These are phyloP conservation scores for Sequoia sempervirens DNA, from an alignment of 75 land plant species.

Conservation along the genomic window DNA sequence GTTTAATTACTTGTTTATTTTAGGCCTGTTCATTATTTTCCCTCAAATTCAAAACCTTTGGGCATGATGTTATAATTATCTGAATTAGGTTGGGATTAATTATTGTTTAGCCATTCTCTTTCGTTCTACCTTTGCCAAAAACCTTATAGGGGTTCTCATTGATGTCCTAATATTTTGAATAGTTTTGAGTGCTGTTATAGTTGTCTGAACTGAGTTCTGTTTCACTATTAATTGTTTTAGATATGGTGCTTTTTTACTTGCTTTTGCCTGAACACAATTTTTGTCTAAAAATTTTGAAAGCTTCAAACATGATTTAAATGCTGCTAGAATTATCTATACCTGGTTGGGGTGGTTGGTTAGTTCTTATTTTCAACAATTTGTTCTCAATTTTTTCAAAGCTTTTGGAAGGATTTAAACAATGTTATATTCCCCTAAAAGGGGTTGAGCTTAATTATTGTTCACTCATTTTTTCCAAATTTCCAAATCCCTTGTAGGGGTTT, in stretches of 20 bases:
- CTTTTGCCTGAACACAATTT: background rate
- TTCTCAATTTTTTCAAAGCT: background rate
- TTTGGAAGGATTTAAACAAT: background rate
- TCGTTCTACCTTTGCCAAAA: background rate
- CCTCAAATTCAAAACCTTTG: background rate
- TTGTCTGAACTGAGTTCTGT: background rate
- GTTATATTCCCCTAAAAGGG: background rate
- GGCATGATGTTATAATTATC: background rate
- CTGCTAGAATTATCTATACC: background rate
- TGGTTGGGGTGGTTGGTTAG: background rate
- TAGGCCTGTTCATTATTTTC: constrained; percentile 75
- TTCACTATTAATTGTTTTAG: background rate
- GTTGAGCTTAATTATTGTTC: background rate
- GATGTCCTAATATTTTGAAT: background rate
- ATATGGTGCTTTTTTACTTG: background rate
- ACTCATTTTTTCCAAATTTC: background rate
- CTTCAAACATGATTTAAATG: background rate
- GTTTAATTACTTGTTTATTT: background rate
- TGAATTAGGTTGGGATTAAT: background rate
- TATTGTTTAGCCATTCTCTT: background rate
- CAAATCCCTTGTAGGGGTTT: background rate
- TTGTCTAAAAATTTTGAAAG: background rate
- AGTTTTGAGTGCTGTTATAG: background rate
- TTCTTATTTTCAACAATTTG: background rate
- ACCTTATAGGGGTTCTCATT: background rate